Base-by-base conservation (phyloP, 495 filamentous ascomycete genomes). In the Penicillium pancosmium region DNA sequence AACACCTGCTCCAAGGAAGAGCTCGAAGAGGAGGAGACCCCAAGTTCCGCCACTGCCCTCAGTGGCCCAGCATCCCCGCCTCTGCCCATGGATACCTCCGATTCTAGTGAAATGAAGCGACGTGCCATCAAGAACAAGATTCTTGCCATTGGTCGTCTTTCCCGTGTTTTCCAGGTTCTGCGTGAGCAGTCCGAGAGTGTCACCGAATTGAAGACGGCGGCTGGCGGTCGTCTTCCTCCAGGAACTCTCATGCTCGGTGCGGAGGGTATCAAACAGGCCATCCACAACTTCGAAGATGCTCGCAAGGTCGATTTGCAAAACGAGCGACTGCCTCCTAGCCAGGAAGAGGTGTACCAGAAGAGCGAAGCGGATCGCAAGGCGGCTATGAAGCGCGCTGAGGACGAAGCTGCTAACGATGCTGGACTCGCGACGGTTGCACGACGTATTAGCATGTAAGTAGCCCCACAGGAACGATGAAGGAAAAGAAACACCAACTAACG, bases 71-170 rank as follows among this genome's bases (percentile, higher is more conserved):
- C 85, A 1, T 93, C 92, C 2, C 91, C 92, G 19, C 82, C 91
- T 2, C 65, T 87, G 38, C 76, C 78, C 43, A 76, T 84, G 69
- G 93, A 97, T 61, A 84, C 85, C 60, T 83, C 85, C 3, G 91
- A 98, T 23, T 90, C 88, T 51, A 90, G 85, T 63, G 94, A 98
- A 67, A 91, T 86, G 81, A 97, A 97, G 81, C 82, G 93, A 60
- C 87, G 93, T 10, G 93, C 93, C 2, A 96, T 98, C 81, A 97
- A 97, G 81, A 98, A 98, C 84, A 98, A 98, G 80, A 97, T 98
- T 68, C 82, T 98, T 57, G 94, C 94, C 55, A 98, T 98, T 73
- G 94, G 94, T 23, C 91, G 94, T 60, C 80, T 98, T 38, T 98
- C 95, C 40, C 91, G 94, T 68, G 95, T 98, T 56, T 98, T 98